Base-by-base conservation (phyloP, 176 grass and related monocot genomes). In the Otatea glauca region DNA sequence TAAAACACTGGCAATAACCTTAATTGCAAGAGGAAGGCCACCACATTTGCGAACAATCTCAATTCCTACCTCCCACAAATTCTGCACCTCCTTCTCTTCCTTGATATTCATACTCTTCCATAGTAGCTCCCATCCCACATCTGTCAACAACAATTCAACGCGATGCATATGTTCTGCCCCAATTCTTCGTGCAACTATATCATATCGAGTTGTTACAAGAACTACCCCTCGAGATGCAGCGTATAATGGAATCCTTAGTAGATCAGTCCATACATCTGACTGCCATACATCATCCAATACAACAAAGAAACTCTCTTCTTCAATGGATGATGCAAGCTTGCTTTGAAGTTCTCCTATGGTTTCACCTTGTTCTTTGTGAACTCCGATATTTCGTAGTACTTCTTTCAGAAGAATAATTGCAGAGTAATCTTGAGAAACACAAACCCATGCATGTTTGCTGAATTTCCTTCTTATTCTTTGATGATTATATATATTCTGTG, bases 21-120 rank as follows among this genome's bases (percentile, higher is more conserved):
- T 90, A 21, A 93, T 82, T 38, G 88, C 88, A 56, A 90, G 76
- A 41, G 91, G 88, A 34, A 93, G 84, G 32, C 87, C 35, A 44
- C 67, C 75, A 70, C 91, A 92, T 16, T 89, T 76, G 80, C 84
- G 84, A 10, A 84, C 41, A 10, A 16, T 14, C 6, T 70, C 58
- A 25, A 61, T 25, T 9, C 58, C 58, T 0, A 13, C 4, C 0
- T 25, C 1, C 0, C 4, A 0, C 9, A 61, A 9, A 25, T 61
- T 61, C 4, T 12, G 58, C 58, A 61, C 58, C 2, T 24, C n/a
- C 25, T 12, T 25, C 10, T 61, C n/a, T 12, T 61, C n/a, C 0
- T 25, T 25, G 1, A 61, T 12, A 4, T 61, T 61, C 58, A 61
- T 61, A 0, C n/a, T 25, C 3, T 61, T 61, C 58, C 58, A 61